Evolutionary conservation across 148 eudicot genomes (phyloP).

Genomic region (Arctostaphylos glauca): DNA sequence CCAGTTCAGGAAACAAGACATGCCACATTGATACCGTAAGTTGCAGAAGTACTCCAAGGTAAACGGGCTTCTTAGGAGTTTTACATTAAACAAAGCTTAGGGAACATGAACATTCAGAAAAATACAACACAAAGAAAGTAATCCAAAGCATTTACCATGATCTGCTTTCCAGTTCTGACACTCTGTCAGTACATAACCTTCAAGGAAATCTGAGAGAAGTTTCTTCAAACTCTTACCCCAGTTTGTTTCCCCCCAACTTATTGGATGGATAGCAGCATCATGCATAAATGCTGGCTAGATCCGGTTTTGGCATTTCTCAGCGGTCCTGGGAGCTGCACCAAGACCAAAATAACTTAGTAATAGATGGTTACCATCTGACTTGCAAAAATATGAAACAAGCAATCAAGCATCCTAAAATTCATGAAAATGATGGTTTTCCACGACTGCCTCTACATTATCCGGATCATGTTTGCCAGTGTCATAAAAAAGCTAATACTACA

Average conservation of each 20-base stretch:
- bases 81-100: not conserved
- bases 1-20: not conserved
- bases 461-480: not conserved
- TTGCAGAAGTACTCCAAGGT: slow-evolving; percentile 6
- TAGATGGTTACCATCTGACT: not conserved
- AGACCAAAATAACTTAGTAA: not conserved
- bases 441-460: not conserved
- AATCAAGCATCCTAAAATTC: not conserved
- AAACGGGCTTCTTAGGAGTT: slow-evolving; percentile 14
- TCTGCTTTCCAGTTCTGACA: slow-evolving; percentile 5
- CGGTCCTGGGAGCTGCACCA: slow-evolving; percentile 41
- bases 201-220: not conserved
- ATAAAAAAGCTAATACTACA: not conserved
- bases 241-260: not conserved
- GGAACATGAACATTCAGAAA: slow-evolving; percentile 3
- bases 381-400: not conserved
- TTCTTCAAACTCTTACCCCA: not conserved
- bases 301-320: slow-evolving; percentile 31
- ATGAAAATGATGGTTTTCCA: not conserved
- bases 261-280: slow-evolving; percentile 15
- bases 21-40: slow-evolving; percentile 1
- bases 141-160: slow-evolving; percentile 15
- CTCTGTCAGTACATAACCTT: not conserved
- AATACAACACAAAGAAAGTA: slow-evolving; percentile 5
- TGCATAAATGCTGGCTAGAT: slow-evolving; percentile 23